These are phyloP conservation scores for Alternaria angustiovoidea DNA, from an alignment of 2,329 filamentous ascomycete species.

Conservation along the genomic window DNA sequence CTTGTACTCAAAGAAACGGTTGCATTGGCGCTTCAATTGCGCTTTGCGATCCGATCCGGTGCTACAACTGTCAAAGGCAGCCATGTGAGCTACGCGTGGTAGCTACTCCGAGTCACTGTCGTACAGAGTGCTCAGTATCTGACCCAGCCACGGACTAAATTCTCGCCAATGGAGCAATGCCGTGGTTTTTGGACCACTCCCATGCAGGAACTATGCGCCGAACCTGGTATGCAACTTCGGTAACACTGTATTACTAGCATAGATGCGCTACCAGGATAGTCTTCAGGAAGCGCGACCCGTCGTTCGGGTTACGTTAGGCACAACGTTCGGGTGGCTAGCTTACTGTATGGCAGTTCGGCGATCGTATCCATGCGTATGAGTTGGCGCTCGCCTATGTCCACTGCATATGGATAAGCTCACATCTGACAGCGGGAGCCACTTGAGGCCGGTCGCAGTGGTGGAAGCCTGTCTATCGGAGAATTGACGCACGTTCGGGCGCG, in stretches of 20 bases:
- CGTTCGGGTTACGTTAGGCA: conserved; percentile 3
- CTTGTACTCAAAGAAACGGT: conserved; percentile 18
- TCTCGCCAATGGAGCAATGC: conserved; percentile 6
- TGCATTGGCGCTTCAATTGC: conserved; percentile 24
- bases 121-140: conserved; percentile 26
- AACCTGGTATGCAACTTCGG: conserved; percentile 29
- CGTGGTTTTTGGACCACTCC: conserved; percentile 17
- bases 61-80: conserved; percentile 44
- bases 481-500: background rate
- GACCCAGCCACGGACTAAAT: conserved; percentile 10
- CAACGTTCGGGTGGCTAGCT: conserved; percentile 1
- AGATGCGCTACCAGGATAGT: conserved; percentile 9
- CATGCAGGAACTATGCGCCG: conserved; percentile 40
- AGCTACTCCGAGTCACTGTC: conserved; percentile 27
- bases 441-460: background rate
- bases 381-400: conserved; percentile 2
- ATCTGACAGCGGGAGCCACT: conserved; percentile 16
- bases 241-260: conserved; percentile 15
- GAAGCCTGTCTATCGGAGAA: conserved; percentile 9
- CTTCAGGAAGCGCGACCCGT: conserved; percentile 3
- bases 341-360: conserved; percentile 8
- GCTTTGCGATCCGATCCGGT: conserved; percentile 39
- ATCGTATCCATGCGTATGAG: conserved; percentile 1
- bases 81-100: conserved; percentile 43
- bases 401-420: conserved; percentile 10